These are phyloP conservation scores for Tricholoma furcatifolium DNA, from an alignment of 768 basidiomycete species.

Conservation along the genomic window DNA sequence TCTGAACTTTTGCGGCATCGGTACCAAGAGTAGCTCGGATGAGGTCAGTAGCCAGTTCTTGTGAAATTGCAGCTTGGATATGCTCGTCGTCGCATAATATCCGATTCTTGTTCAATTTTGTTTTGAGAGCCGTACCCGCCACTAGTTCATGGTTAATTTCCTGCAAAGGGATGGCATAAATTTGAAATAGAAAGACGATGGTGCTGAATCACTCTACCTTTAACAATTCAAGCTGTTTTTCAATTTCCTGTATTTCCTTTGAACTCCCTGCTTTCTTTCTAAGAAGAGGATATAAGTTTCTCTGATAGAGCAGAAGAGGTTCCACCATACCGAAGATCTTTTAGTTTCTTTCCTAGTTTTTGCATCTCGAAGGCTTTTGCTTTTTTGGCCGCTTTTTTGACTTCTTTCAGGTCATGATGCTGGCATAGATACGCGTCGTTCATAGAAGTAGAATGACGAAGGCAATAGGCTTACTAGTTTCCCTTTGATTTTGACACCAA, in stretches of 20 bases:
- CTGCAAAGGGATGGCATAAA: slow-evolving; percentile 33
- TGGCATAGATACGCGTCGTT: slow-evolving; percentile 27
- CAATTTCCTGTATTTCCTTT: slow-evolving; percentile 47
- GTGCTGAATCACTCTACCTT: slow-evolving; percentile 48
- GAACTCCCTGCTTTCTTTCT: slow-evolving; percentile 36
- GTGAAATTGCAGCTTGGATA: slow-evolving; percentile 42
- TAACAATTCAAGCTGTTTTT: slow-evolving; percentile 56
- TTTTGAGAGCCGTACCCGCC: slow-evolving; percentile 62
- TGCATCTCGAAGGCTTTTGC: slow-evolving; percentile 79
- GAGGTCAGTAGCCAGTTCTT: slow-evolving; percentile 40
- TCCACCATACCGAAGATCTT: slow-evolving; percentile 53
- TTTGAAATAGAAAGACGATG: slow-evolving; percentile 5
- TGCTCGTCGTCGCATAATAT: slow-evolving; percentile 48
- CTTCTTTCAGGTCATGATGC: slow-evolving; percentile 75
- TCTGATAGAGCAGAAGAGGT: not conserved
- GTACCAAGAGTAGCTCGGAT: slow-evolving; percentile 39
- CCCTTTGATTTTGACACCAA: slow-evolving; percentile 41
- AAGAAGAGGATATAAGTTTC: not conserved
- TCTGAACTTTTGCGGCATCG: slow-evolving; percentile 59
- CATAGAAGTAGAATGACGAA: not conserved
- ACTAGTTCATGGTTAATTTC: slow-evolving; percentile 55
- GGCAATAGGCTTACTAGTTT: slow-evolving; percentile 50
- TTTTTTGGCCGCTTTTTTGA: slow-evolving; percentile 76
- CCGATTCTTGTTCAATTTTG: slow-evolving; percentile 75
- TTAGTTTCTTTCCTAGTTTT: slow-evolving; percentile 81